Base-by-base conservation (phyloP, 1,139 yeast species). In the Candida dubliniensis region DNA sequence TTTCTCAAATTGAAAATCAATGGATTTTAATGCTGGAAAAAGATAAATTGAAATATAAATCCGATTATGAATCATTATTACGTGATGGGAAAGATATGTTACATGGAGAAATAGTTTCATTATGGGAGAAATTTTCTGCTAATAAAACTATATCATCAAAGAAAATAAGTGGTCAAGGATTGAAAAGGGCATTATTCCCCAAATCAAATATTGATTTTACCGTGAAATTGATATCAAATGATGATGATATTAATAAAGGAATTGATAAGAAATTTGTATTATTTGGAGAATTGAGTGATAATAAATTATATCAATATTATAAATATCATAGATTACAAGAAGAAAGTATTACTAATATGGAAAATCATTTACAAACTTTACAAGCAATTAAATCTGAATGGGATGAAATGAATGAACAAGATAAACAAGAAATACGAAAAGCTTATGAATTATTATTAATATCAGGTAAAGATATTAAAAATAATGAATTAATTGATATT, bases 41-140 rank as follows among this genome's bases (percentile, higher is more conserved):
- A 9, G 61, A 63, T 36, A 64, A 64, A 47, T 63, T 63, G 14
- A 42, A 36, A 4, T 59, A 60, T 34, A 46, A 64, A 10, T 55
- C 50, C 15, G 70, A 65, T 34, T 69, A 67, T 41, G 54, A 59
- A 12, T 51, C 56, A n/a, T 49, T 69, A 12, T 46, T 66, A 36
- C 51, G 54, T 31, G 50, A 47, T 34, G 76, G 76, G 0, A 53
- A 57, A 35, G 70, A 66, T 43, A 58, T 69, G 31, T 53, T 58
- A 38, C 52, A 50, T 34, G 76, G 76, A 2, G 46, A 63, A 46
- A 51, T 70, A n/a, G 58, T 67, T 25, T 49, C 59, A 8, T 45
- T 57, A 6, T 60, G 50, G 15, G 59, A 54, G 13, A 42, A 43
- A 34, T 23, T 23, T 9, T 33, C 12, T 23, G 36, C 36, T 15